Evolutionary conservation across 2,329 filamentous ascomycete species (phyloP), one percentile per base, ranked within the genome.

Genomic region (Colletotrichum cordylinicola): DNA sequence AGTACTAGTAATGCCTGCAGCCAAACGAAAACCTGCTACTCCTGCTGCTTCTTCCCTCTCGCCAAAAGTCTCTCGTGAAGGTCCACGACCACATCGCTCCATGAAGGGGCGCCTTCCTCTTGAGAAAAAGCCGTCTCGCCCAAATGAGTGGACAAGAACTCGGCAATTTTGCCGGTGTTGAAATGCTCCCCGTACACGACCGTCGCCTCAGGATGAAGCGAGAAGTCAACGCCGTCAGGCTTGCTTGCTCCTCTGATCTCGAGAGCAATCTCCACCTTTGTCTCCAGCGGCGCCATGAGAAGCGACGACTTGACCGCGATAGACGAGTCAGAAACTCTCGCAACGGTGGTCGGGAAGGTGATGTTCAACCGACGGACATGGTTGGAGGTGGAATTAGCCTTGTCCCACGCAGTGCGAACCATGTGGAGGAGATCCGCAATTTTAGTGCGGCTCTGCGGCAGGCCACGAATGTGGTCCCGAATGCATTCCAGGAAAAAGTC

Each of bases 121-220:
- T 86, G 85, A 27, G 56, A 68, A 5, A 48, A 29, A 10, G 56
- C 56, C 21, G 81, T n/a, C n/a, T 80, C 79, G 62, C 87, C 84
- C 80, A 93, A 85, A 82, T 89, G 88, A 43, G 89, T 89, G 15
- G 86, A 83, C 77, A 97, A 81, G 78, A 94, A 96, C 71, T 95
- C 93, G n/a, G 86, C 87, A 87, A 97, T 93, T 84, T 95, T 96
- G 66, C 88, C 90, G 78, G 92, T 91, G 78, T 95, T 94, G 82
- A 96, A 96, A 75, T 90, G 89, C 84, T 96, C 94, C 0, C 95
- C 95, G 82, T 97, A 97, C 3, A 95, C 87, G 2, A 96, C 91
- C 68, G 87, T 88, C 0, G 92, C 94, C 27, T 85, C 86, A 2
- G 89, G 87, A 8, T 84, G 85, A 29, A 94, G 85, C 16, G 84